A percentile compares a stretch with the other conserved stretches of the same genome.
These are phyloP conservation scores for Botrytis cinerea DNA, from an alignment of 2,329 filamentous ascomycete genomes.

Conservation along the genomic window DNA sequence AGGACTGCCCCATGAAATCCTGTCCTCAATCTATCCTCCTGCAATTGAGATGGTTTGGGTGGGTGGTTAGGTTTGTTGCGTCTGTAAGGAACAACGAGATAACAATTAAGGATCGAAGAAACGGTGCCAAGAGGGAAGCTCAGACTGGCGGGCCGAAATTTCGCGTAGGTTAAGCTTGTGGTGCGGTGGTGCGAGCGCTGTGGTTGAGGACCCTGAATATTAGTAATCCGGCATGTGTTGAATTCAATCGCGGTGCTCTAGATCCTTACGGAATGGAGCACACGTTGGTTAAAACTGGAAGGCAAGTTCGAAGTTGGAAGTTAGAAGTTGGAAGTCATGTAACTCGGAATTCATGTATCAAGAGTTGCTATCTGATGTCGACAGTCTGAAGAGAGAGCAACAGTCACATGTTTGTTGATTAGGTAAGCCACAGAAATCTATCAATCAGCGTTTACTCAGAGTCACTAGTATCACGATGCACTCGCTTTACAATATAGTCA, in stretches of 20 bases:
- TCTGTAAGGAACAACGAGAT: neutral
- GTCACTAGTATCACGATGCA: neutral
- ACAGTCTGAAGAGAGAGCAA: neutral
- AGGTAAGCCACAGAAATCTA: neutral
- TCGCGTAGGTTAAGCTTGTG: constrained; percentile 2
- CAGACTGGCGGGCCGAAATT: constrained; percentile 1
- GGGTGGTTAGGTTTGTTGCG: neutral
- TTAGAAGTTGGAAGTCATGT: neutral
- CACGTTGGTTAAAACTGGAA: neutral
- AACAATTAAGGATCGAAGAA: neutral
- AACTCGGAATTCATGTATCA: neutral
- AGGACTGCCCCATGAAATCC: neutral
- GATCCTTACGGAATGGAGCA: neutral
- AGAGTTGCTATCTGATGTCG: neutral
- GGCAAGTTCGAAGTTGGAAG: neutral
- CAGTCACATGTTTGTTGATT: neutral
- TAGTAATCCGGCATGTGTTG: neutral
- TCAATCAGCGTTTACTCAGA: no score
- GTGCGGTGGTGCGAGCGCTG: neutral
- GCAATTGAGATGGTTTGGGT: neutral
- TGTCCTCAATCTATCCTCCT: neutral
- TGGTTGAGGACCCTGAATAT: constrained; percentile 6
- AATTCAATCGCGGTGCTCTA: neutral
- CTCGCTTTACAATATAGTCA: neutral
- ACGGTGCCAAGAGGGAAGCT: constrained; percentile 14